These are phyloP conservation scores for Nakazawaea ambrosiae DNA, from an alignment of 805 yeast genomes.

Conservation along the genomic window DNA sequence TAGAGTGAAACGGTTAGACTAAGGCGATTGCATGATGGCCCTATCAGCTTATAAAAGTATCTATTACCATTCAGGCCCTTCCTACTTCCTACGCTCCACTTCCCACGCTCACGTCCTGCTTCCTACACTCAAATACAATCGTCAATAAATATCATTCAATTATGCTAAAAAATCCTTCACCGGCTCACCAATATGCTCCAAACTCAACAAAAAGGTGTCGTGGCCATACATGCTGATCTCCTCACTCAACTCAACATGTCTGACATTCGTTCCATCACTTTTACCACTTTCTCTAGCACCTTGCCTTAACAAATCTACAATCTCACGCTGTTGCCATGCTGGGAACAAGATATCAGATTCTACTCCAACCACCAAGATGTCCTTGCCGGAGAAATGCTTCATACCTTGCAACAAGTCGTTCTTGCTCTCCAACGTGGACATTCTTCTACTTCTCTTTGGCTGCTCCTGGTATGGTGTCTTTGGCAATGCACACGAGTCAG, in stretches of 20 bases:
- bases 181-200: slow-evolving; percentile 75
- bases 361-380: slow-evolving; percentile 81
- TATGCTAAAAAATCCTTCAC: slow-evolving; percentile 52
- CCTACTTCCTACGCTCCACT: too few species aligned
- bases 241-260: slow-evolving; percentile 68
- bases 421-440: slow-evolving; percentile 47
- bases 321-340: slow-evolving; percentile 89
- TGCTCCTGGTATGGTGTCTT: slow-evolving; percentile 47
- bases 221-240: slow-evolving; percentile 83
- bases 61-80: too few species aligned
- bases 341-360: slow-evolving; percentile 90
- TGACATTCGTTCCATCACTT: slow-evolving; percentile 30
- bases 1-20: too few species aligned
- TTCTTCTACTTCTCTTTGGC: slow-evolving; percentile 32
- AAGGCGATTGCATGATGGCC: too few species aligned
- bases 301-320: slow-evolving; percentile 49
- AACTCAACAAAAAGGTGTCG: slow-evolving; percentile 78
- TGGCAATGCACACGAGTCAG: slow-evolving; percentile 35
- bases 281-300: slow-evolving; percentile 25
- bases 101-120: too few species aligned
- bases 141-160: too few species aligned
- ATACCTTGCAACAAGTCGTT: slow-evolving; percentile 64
- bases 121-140: too few species aligned
- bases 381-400: slow-evolving; percentile 50
- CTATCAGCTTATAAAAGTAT: too few species aligned